Percentiles rank a stretch among this genome's conserved stretches.
Evolutionary conservation across 1,284 basidiomycete species (phyloP).

Genomic region (Pseudozyma thailandica): DNA sequence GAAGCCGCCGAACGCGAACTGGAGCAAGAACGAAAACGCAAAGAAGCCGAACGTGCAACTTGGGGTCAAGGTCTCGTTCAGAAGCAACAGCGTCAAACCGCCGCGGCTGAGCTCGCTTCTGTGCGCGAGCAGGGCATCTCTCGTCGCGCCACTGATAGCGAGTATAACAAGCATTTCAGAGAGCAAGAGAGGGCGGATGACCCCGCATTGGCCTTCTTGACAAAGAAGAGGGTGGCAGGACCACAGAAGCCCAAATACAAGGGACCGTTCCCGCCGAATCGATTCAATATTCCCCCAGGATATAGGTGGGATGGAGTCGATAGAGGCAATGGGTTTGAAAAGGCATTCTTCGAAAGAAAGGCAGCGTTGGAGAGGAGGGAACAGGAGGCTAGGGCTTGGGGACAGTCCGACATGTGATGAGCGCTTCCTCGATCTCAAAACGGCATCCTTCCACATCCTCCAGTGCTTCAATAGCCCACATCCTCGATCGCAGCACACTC

Average conservation of each 20-base stretch:
- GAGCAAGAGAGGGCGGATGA: slow-evolving; percentile 89
- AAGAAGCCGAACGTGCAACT: slow-evolving; percentile 88
- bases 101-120: slow-evolving; percentile 11
- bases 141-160: slow-evolving; percentile 77
- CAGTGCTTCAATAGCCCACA: neutral
- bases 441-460: neutral
- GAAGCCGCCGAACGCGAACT: slow-evolving; percentile 79
- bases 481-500: slow-evolving; percentile 2
- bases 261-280: slow-evolving; percentile 88
- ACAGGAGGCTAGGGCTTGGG: slow-evolving; percentile 45
- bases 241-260: slow-evolving; percentile 83
- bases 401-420: slow-evolving; percentile 48
- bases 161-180: slow-evolving; percentile 84
- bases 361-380: slow-evolving; percentile 22
- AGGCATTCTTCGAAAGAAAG: slow-evolving; percentile 72
- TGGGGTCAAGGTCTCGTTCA: slow-evolving; percentile 88
- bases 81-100: slow-evolving; percentile 76
- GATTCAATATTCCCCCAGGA: slow-evolving; percentile 92
- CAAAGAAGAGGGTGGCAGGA: slow-evolving; percentile 76
- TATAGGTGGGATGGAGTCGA: slow-evolving; percentile 85
- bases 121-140: slow-evolving; percentile 10
- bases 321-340: slow-evolving; percentile 92
- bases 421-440: neutral
- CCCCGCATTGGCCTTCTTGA: slow-evolving; percentile 90
- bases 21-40: slow-evolving; percentile 35